Evolutionary conservation across 2,329 filamentous ascomycete genomes (phyloP), one percentile per base, ranked within the genome.

Genomic region (Elsinoe australis): DNA sequence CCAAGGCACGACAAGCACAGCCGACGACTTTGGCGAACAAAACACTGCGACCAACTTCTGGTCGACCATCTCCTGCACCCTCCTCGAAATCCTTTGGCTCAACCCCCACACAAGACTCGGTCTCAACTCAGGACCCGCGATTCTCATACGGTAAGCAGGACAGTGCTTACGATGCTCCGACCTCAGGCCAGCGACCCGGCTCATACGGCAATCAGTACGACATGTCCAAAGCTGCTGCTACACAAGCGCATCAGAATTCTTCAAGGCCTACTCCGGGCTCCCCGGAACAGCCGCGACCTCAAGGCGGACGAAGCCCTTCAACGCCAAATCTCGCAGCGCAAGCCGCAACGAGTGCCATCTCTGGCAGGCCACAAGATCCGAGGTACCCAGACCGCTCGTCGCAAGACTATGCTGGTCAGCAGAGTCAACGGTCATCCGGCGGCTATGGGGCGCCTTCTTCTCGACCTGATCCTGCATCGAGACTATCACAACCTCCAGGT

Each of bases 1-100:
- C 85, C 51, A 94, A 89, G 68, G 79, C 81, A 61, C 77, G 80
- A 68, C 76, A 77, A 61, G 65, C 66, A 47, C 45, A 47, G 18
- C 69, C 70, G 53, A 70, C 72, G 45, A 69, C 65, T 35, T 71
- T 90, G 65, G 78, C 75, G 52, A 79, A 80, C 42, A 76, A 78
- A 59, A 87, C 83, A 2, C 68, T 90, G 52, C 76, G 87, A 47
- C 70, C 75, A 21, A 61, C 64, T 18, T 65, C 67, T 49, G 66
- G 67, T 36, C 61, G 70, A 51, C 74, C 73, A 44, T 67, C 70
- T 19, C 71, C 62, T 54, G 65, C 59, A 45, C 62, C 61, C 52
- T 63, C 62, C 51, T 57, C 61, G 53, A 60, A 60, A 53, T 63
- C 64, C 36, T 71, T 63, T 53, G 58, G 54, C 19, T 57, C 58